Evolutionary conservation across 2,329 filamentous ascomycete species (phyloP).

Genomic region (Hyphodiscus sp.): DNA sequence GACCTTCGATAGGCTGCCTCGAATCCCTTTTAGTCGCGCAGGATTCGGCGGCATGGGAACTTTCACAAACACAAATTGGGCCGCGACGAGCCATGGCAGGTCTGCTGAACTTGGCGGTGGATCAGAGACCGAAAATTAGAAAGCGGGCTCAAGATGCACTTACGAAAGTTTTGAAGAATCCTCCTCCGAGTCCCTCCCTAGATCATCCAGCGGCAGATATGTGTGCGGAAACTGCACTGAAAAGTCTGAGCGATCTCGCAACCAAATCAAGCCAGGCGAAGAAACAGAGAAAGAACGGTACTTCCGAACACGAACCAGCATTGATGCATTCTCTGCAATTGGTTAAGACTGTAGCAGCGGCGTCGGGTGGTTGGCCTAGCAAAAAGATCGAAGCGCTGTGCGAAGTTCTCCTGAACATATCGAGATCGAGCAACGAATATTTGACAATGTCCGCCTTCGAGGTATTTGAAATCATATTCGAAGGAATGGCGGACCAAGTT

Average conservation of each 20-base stretch:
- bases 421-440: conserved; percentile 85
- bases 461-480: conserved; percentile 95
- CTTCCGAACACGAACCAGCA: conserved; percentile 65
- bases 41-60: conserved; percentile 80
- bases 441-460: conserved; percentile 96
- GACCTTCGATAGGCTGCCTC: conserved; percentile 85
- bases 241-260: conserved; percentile 70
- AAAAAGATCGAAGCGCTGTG: conserved; percentile 91
- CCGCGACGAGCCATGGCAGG: conserved; percentile 83
- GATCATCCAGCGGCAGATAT: conserved; percentile 95
- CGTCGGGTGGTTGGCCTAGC: conserved; percentile 91
- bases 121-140: conserved; percentile 85
- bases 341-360: conserved; percentile 80
- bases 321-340: conserved; percentile 90
- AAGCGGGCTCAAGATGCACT: conserved; percentile 90
- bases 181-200: conserved; percentile 83
- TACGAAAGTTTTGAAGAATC: conserved; percentile 72
- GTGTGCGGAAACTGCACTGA: conserved; percentile 86
- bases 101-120: conserved; percentile 75
- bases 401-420: conserved; percentile 82
- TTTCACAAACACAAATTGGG: conserved; percentile 74
- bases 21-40: conserved; percentile 89
- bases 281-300: conserved; percentile 60
- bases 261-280: conserved; percentile 53
- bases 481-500: conserved; percentile 80